A percentile compares a stretch with the other conserved stretches of the same genome.
phyloP scores from a whole-genome alignment of 2,329 filamentous ascomycete species.

The Aspergillus texensis region DNA sequence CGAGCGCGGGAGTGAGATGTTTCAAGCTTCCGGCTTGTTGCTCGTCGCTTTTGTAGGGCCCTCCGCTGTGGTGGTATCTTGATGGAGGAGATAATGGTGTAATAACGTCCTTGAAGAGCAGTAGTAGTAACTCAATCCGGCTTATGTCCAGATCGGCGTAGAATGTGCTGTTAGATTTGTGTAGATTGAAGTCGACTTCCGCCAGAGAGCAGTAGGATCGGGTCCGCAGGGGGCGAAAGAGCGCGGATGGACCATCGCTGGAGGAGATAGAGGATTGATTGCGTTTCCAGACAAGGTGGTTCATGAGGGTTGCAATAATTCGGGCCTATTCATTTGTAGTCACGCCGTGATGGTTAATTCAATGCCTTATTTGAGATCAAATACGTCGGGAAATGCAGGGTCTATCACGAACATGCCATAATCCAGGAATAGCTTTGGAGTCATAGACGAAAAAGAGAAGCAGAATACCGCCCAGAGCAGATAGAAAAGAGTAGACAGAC shows the following conservation, averaged over 20 bases:
- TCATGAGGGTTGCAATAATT: neutral
- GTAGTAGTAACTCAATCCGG: neutral
- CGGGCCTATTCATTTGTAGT: neutral
- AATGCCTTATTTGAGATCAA: neutral
- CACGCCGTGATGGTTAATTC: neutral
- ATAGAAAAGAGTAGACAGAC: neutral
- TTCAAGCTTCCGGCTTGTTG: neutral
- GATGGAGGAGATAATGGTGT: neutral
- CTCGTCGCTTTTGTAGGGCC: neutral
- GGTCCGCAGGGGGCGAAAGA: neutral
- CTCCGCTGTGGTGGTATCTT: neutral
- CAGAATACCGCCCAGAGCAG: neutral
- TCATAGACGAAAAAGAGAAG: neutral
- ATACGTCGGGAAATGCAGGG: neutral
- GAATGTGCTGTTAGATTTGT: constrained; percentile 8
- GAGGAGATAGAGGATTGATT: neutral
- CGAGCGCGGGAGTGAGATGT: neutral
- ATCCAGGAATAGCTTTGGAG: neutral
- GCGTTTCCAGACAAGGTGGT: neutral
- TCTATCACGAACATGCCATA: neutral
- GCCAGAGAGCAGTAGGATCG: neutral
- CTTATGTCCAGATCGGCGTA: constrained; percentile 1
- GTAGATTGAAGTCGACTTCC: constrained; percentile 1
- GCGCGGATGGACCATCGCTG: neutral
- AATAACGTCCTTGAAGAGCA: neutral